These are phyloP conservation scores for Haplosporangium sp. DNA, from an alignment of 371 early-diverging fungal genomes.

Conservation along the genomic window DNA sequence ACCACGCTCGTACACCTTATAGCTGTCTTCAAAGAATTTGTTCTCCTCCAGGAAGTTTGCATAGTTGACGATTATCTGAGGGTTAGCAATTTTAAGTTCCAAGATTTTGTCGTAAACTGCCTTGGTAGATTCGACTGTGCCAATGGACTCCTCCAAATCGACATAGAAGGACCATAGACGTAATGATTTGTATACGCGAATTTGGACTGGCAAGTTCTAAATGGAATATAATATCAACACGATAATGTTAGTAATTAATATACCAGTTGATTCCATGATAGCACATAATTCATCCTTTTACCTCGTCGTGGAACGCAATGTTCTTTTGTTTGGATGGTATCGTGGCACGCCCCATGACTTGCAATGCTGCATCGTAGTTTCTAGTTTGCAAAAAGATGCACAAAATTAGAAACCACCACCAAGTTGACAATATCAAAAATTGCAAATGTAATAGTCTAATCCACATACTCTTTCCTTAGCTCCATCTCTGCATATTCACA, in stretches of 20 bases:
- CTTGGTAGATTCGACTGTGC: slow-evolving; percentile 84
- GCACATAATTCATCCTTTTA: slow-evolving; percentile 3
- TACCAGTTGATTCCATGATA: background rate
- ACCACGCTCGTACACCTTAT: slow-evolving; percentile 95
- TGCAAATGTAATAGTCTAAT: background rate
- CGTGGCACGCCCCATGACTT: slow-evolving; percentile 54
- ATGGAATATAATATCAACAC: background rate
- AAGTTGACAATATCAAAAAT: background rate
- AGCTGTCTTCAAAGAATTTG: slow-evolving; percentile 94
- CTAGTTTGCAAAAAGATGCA: slow-evolving; percentile 5
- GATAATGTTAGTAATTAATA: background rate
- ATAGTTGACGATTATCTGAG: slow-evolving; percentile 95
- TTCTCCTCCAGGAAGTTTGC: slow-evolving; percentile 91
- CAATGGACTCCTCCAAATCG: slow-evolving; percentile 95
- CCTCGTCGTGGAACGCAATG: slow-evolving; percentile 69
- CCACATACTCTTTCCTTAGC: slow-evolving; percentile 73
- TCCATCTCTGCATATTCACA: slow-evolving; percentile 95
- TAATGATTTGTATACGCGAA: slow-evolving; percentile 90
- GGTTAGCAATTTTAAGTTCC: slow-evolving; percentile 94
- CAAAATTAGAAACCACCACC: background rate
- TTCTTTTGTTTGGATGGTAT: slow-evolving; percentile 56
- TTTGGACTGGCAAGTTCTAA: slow-evolving; percentile 76
- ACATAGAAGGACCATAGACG: slow-evolving; percentile 95
- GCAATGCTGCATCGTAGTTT: slow-evolving; percentile 52
- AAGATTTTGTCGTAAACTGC: slow-evolving; percentile 93